Percentiles rank a stretch among this genome's conserved stretches.
Conservation (phyloP, 2,329 filamentous ascomycete genomes). For the Fusarium nisikadoi region DNA sequence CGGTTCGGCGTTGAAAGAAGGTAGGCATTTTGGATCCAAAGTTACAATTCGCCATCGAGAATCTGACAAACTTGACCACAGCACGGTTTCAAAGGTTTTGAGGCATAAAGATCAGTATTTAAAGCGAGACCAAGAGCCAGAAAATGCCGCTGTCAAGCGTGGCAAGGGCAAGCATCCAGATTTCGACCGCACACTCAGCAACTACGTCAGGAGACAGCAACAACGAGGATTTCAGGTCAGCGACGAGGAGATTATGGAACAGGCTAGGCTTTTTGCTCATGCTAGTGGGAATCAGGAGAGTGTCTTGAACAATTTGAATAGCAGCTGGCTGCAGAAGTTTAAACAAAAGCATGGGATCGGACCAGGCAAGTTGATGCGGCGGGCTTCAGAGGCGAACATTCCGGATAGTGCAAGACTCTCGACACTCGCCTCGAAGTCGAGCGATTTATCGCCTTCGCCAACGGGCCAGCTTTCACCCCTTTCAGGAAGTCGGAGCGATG, state of each 20-base stretch:
- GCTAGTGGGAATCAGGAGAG: conserved; percentile 75
- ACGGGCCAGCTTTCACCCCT: conserved; percentile 73
- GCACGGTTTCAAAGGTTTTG: conserved; percentile 98
- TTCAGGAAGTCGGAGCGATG: conserved; percentile 75
- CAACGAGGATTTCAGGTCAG: conserved; percentile 78
- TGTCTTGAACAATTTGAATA: conserved; percentile 75
- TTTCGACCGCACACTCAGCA: conserved; percentile 88
- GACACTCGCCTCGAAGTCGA: conserved; percentile 50
- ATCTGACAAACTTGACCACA: conserved; percentile 53
- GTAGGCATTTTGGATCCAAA: conserved; percentile 62
- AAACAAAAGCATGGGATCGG: conserved; percentile 82
- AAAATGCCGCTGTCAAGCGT: conserved; percentile 76
- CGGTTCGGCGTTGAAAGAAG: conserved; percentile 97
- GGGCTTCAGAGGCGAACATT: conserved; percentile 76
- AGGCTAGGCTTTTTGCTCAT: conserved; percentile 82
- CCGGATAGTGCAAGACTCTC: conserved; percentile 71
- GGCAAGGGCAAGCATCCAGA: conserved; percentile 87
- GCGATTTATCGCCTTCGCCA: conserved; percentile 74
- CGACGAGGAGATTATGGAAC: conserved; percentile 85
- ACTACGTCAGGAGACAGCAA: conserved; percentile 86
- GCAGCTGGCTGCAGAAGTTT: conserved; percentile 92
- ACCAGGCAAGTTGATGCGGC: conserved; percentile 61
- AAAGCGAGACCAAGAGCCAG: conserved; percentile 79
- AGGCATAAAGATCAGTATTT: conserved; percentile 96
- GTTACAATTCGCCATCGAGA: conserved; percentile 37